Evolutionary conservation across 768 basidiomycete species (phyloP), one percentile per base, ranked within the genome.

Genomic region (Tubosaeta sp.): DNA sequence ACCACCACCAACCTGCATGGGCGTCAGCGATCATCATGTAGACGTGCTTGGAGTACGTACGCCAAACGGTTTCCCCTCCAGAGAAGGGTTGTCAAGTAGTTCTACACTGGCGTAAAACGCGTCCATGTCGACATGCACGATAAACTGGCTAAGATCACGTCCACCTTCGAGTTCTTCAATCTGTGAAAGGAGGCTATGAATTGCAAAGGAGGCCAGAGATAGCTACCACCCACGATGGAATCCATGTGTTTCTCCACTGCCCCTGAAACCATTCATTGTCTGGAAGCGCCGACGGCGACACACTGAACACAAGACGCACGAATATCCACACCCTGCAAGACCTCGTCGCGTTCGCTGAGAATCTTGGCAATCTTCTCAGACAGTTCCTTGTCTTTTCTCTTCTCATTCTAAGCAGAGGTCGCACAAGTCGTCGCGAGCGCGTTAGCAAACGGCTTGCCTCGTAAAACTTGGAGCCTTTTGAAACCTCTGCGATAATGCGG

Each of bases 41-140:
- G 11, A 25, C 22, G 4, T 3, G 16, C 31, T 22, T n/a, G 13
- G 27, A 44, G 13, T 33, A 66, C 74, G 27, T 61, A 88, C 89
- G 26, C 77, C 88, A 63, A 91, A 91, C 1, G 89, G 78, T 59
- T 89, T 91, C 17, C 82, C 86, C 31, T 74, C 71, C 34, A 88
- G 80, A 58, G 71, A 71, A 14, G 83, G 85, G 57, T 87, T 71
- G 58, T 84, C 73, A 19, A 88, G 75, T 1, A 86, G 69, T 65
- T 93, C 91, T 1, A 91, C 89, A 45, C 78, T 88, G 11, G 89
- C 88, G 57, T 80, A 94, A 71, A 95, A 97, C 4, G 92, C 91
- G 66, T 97, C 95, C 83, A 95, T 93, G 63, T 99, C 97, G 29
- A 97, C 85, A 64, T 98, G 94, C 6, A 97, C 89, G 54, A 99